Conservation (phyloP, 495 filamentous ascomycete species). For the Penicillium atrosanguineum region DNA sequence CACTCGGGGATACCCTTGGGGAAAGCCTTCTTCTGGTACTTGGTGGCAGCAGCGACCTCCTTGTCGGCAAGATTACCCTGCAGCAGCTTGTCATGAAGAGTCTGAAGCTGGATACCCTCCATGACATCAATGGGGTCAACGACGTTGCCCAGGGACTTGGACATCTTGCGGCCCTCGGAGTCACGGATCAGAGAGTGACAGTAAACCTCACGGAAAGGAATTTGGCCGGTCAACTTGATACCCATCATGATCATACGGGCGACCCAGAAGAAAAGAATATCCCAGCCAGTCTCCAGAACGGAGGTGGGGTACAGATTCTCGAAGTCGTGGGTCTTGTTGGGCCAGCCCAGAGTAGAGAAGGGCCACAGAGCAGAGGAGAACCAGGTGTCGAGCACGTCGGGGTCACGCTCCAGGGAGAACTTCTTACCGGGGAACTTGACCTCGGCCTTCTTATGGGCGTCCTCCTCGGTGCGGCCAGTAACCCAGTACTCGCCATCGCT, state of each 20-base stretch:
- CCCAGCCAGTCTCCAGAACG: slow-evolving; percentile 78
- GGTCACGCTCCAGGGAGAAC: slow-evolving; percentile 63
- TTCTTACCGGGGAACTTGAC: slow-evolving; percentile 67
- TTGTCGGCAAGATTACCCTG: slow-evolving; percentile 71
- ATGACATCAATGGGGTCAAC: slow-evolving; percentile 82
- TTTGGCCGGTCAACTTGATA: slow-evolving; percentile 71
- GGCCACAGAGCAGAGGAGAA: slow-evolving; percentile 81
- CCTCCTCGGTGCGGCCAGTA: slow-evolving; percentile 62
- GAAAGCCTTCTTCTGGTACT: slow-evolving; percentile 78
- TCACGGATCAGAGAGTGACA: slow-evolving; percentile 76
- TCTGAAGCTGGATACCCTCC: slow-evolving; percentile 64
- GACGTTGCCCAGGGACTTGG: slow-evolving; percentile 80
- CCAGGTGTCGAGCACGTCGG: slow-evolving; percentile 81
- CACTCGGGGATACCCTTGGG: slow-evolving; percentile 82
- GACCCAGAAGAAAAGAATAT: slow-evolving; percentile 88
- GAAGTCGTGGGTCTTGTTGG: slow-evolving; percentile 62
- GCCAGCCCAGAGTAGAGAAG: slow-evolving; percentile 81
- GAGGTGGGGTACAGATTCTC: slow-evolving; percentile 71
- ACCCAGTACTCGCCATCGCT: slow-evolving; percentile 64
- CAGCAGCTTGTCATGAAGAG: slow-evolving; percentile 66
- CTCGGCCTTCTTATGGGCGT: slow-evolving; percentile 62
- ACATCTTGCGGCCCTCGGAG: slow-evolving; percentile 80
- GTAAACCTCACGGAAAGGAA: slow-evolving; percentile 78
- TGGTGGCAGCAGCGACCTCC: slow-evolving; percentile 68
- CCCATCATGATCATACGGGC: slow-evolving; percentile 80